A percentile compares a stretch with the other conserved stretches of the same genome.
Evolutionary conservation across 495 filamentous ascomycete species (phyloP).

Genomic region (Halenospora varia): DNA sequence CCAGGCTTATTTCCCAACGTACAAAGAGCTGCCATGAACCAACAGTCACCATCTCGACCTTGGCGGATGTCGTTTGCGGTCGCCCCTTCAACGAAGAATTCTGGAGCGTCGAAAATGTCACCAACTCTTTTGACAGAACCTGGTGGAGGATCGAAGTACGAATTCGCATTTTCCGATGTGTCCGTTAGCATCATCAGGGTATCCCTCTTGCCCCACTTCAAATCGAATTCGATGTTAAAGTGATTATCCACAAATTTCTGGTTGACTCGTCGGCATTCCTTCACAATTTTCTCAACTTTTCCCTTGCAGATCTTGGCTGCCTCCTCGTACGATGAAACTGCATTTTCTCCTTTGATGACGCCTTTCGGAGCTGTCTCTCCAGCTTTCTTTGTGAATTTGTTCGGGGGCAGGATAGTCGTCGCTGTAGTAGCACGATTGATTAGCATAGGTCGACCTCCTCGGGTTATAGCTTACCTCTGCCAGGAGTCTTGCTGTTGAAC

Average conservation of each 20-base stretch:
- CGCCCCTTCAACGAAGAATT: conserved; percentile 81
- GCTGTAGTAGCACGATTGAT: conserved; percentile 38
- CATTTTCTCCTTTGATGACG: conserved; percentile 41
- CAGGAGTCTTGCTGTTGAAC: conserved; percentile 61
- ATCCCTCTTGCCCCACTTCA: conserved; percentile 56
- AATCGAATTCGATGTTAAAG: conserved; percentile 82
- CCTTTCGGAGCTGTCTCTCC: conserved; percentile 43
- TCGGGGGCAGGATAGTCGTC: conserved; percentile 68
- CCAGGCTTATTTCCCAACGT: conserved; percentile 77
- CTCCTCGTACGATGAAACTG: conserved; percentile 62
- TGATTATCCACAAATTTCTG: conserved; percentile 86
- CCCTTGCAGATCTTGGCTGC: conserved; percentile 63
- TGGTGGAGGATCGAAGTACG: conserved; percentile 29
- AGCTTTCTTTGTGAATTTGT: conserved; percentile 64
- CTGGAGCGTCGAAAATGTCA: conserved; percentile 84
- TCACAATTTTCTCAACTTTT: conserved; percentile 77
- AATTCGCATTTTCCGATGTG: conserved; percentile 7
- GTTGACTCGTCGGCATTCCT: conserved; percentile 79
- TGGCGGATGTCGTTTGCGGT: conserved; percentile 80
- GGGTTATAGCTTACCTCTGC: conserved; percentile 34
- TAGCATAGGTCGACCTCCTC: neutral
- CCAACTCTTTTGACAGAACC: conserved; percentile 63
- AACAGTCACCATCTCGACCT: conserved; percentile 81
- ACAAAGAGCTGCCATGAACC: conserved; percentile 83
- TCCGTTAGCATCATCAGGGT: conserved; percentile 33